Evolutionary conservation across 139 green algal species (phyloP), one percentile per base, ranked within the genome.

Genomic region (Ostreobium quekettii): DNA sequence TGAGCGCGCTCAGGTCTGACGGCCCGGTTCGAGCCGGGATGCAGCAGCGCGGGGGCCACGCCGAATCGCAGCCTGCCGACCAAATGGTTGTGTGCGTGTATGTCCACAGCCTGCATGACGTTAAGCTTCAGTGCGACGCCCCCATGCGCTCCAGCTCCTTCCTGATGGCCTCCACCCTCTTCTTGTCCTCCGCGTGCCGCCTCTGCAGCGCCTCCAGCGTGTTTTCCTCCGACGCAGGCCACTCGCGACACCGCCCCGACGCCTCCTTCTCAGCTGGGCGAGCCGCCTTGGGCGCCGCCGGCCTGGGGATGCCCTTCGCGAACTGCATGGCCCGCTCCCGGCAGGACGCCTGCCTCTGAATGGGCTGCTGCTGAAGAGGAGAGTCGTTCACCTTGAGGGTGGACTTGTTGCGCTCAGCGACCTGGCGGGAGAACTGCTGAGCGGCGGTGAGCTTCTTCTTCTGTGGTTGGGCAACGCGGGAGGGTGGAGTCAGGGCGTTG

Each of bases 91-190:
- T n/a, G n/a, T n/a, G n/a, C n/a, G n/a, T n/a, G n/a, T n/a, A n/a
- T n/a, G n/a, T n/a, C n/a, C n/a, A n/a, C n/a, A n/a, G n/a, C n/a
- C n/a, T n/a, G n/a, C n/a, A n/a, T n/a, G n/a, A n/a, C n/a, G n/a
- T n/a, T n/a, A n/a, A n/a, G n/a, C n/a, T n/a, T n/a, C n/a, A n/a
- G n/a, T n/a, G n/a, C n/a, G n/a, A n/a, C n/a, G n/a, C n/a, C n/a
- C n/a, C n/a, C n/a, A n/a, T n/a, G n/a, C n/a, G n/a, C n/a, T 53
- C 76, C 64, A 89, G 70, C 59, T 89, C 74, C 48, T 80, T 65
- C 1, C 77, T 66, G 15, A 89, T 86, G n/a, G 61, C 67, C 31
- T 85, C 81, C 26, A 89, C 81, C 56, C 68, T 31, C 24, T 71
- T 19, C 57, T 71, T 39, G 42, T 87, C 68, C 30, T 39, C 39